Conservation (phyloP, 2,329 filamentous ascomycete species). For the Aspergillus thermomutatus region DNA sequence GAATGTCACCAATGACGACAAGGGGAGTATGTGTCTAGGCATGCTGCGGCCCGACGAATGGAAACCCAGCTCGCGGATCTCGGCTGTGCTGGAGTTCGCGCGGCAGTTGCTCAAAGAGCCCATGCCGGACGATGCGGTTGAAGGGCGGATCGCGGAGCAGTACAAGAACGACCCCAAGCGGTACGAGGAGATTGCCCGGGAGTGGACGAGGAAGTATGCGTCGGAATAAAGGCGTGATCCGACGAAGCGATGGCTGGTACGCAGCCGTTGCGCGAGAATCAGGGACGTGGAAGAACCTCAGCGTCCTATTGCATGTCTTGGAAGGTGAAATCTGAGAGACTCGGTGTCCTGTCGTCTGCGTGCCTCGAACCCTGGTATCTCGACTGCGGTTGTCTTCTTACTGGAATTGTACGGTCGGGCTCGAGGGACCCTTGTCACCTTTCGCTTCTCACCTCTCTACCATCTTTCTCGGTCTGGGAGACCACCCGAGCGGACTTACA, state of each 20-base stretch:
- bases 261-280: not conserved
- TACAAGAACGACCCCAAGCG: constrained; percentile 64
- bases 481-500: not conserved
- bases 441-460: not conserved
- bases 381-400: not conserved
- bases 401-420: not conserved
- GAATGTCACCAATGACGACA: constrained; percentile 83
- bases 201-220: constrained; percentile 74
- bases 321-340: not conserved
- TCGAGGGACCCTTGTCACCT: not conserved
- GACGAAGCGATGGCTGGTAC: not conserved
- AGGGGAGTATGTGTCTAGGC: constrained; percentile 80
- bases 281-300: not conserved
- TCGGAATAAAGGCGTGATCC: constrained; percentile 31
- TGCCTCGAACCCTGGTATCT: not conserved
- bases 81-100: constrained; percentile 72
- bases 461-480: not conserved
- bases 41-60: constrained; percentile 82
- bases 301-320: not conserved
- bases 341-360: not conserved
- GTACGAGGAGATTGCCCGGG: constrained; percentile 71
- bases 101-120: constrained; percentile 73
- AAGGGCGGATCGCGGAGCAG: constrained; percentile 81
- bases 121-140: constrained; percentile 84
- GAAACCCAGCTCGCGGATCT: constrained; percentile 81